These are phyloP conservation scores for Rhizomucor miehei DNA, from an alignment of 371 early-diverging fungal species.

Conservation along the genomic window DNA sequence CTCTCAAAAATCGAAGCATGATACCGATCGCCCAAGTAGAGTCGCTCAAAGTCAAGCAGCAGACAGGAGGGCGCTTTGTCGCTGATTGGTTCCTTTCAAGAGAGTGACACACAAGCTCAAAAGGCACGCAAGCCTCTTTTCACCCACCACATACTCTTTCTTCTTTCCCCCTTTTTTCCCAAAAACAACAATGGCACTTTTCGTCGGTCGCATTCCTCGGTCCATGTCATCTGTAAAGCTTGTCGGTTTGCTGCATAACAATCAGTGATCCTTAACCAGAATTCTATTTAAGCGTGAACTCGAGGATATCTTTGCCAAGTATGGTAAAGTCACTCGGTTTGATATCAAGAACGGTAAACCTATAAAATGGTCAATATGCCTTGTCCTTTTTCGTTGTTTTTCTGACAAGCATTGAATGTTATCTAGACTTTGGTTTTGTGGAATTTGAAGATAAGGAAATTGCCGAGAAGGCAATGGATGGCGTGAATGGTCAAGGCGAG, in stretches of 20 bases:
- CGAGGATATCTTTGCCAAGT: constrained; percentile 71
- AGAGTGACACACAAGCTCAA: no score
- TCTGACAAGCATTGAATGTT: background rate
- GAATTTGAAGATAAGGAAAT: constrained; percentile 69
- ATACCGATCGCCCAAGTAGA: no score
- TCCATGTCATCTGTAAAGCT: constrained; percentile 32
- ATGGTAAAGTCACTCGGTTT: constrained; percentile 71
- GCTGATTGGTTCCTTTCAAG: no score
- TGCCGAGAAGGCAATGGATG: constrained; percentile 71
- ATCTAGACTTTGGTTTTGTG: constrained; percentile 72
- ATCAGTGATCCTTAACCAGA: constrained; percentile 1
- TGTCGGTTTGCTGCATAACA: background rate
- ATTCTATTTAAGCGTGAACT: constrained; percentile 53
- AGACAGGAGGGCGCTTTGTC: no score
- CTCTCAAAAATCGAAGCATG: no score
- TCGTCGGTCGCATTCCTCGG: constrained; percentile 39
- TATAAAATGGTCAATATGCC: no score
- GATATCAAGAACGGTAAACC: constrained; percentile 65
- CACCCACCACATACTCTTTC: background rate
- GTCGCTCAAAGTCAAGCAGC: no score
- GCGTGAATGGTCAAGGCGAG: constrained; percentile 49
- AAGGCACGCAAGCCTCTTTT: background rate
- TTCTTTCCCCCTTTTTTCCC: constrained; percentile 9
- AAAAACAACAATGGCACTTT: constrained; percentile 26
- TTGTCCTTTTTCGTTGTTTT: background rate